Evolutionary conservation across 257 asterid species (phyloP).

Genomic region (Anisodus acutangulus): DNA sequence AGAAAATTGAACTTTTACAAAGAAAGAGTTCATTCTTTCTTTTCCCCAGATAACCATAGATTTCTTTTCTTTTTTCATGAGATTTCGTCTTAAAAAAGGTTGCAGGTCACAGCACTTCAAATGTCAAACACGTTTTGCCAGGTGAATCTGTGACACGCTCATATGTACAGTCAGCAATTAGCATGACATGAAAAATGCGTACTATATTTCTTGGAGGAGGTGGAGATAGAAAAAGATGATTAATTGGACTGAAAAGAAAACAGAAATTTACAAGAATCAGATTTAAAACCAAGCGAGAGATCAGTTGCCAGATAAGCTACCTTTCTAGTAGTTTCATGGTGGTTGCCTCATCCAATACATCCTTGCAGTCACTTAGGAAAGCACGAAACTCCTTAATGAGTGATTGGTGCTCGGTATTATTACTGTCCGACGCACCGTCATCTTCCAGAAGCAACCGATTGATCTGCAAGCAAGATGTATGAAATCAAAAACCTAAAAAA

Average conservation of each 20-base stretch:
- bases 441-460: slow-evolving; percentile 90
- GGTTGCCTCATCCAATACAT: slow-evolving; percentile 95
- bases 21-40: background rate
- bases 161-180: background rate
- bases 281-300: slow-evolving; percentile 16
- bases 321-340: slow-evolving; percentile 93
- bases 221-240: background rate
- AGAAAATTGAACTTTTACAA: background rate
- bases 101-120: slow-evolving; percentile 6
- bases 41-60: background rate
- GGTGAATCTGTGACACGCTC: background rate
- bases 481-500: slow-evolving; percentile 26
- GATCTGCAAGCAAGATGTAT: slow-evolving; percentile 53
- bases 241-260: background rate
- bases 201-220: background rate
- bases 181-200: slow-evolving; percentile 3
- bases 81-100: background rate
- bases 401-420: slow-evolving; percentile 69
- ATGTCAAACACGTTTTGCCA: background rate
- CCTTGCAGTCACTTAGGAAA: slow-evolving; percentile 91
- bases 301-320: slow-evolving; percentile 46
- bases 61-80: background rate
- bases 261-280: background rate
- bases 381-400: slow-evolving; percentile 85
- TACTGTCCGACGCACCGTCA: slow-evolving; percentile 59